Evolutionary conservation across 106 monocot genomes (phyloP).

Genomic region (Allium fistulosum): DNA sequence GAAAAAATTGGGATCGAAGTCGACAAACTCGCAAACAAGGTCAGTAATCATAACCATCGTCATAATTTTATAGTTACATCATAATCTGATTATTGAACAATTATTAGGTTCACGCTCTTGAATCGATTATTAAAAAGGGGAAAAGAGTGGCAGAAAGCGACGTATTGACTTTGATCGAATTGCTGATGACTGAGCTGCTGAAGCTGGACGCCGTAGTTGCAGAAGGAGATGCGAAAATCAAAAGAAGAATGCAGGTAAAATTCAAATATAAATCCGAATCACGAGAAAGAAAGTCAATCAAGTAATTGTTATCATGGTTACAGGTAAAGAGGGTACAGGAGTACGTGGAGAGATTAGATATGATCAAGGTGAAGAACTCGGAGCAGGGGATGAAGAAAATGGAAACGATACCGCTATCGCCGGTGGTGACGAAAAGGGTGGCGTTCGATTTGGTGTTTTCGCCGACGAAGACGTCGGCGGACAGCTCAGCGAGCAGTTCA

Average conservation of each 20-base stretch:
- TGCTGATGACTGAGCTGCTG: constrained; percentile 67
- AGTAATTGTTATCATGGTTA: neutral
- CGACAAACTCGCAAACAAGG: constrained; percentile 67
- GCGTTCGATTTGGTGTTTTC: constrained; percentile 58
- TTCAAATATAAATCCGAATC: neutral
- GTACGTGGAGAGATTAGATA: constrained; percentile 73
- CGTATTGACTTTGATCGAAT: constrained; percentile 49
- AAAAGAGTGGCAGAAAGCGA: constrained; percentile 59
- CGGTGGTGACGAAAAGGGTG: constrained; percentile 46
- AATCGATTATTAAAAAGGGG: constrained; percentile 47
- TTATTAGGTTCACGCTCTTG: constrained; percentile 57
- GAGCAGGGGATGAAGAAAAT: constrained; percentile 9
- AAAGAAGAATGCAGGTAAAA: constrained; percentile 57
- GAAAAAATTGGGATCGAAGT: constrained; percentile 43
- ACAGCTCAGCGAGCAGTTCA: constrained; percentile 12
- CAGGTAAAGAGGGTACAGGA: constrained; percentile 82
- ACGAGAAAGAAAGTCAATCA: neutral
- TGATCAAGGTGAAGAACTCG: constrained; percentile 55
- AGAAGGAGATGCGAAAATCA: constrained; percentile 63
- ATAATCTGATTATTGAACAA: neutral
- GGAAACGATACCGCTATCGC: constrained; percentile 5
- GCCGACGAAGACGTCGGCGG: constrained; percentile 22
- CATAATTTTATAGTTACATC: neutral
- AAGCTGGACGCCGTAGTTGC: constrained; percentile 53
- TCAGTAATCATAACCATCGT: constrained; percentile 7